Base-by-base conservation (phyloP, 2,329 filamentous ascomycete species). In the Aureobasidium subglaciale region DNA sequence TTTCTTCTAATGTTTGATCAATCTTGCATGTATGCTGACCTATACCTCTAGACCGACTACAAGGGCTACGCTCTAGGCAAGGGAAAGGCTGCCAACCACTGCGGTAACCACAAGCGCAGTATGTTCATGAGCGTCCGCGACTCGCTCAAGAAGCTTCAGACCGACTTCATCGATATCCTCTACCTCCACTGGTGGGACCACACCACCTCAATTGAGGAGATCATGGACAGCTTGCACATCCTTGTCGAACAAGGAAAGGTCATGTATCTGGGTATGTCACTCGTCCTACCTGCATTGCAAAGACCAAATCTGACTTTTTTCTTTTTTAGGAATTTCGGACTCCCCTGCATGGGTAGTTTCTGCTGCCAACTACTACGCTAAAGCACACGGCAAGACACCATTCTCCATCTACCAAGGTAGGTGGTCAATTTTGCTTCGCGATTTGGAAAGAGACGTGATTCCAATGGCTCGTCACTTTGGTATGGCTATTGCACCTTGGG, bases 81-180 rank as follows among this genome's bases (percentile, higher is more conserved):
- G 27, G 62, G 63, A 49, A 60, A 70, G 27, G 64, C 71, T 54
- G 61, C 63, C 32, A 79, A 79, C 61, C 76, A 68, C 54, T 65
- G 67, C 56, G 84, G 84, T 2, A 86, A 86, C 63, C 77, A 79
- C 16, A 73, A 79, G 38, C 88, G 87, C 70, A 82, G 77, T 56
- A 65, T 88, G 35, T 75, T 77, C 40, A 50, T 71, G 38, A 70
- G 68, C 22, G 59, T 75, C 6, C 68, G 70, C 25, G 68, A 67
- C 6, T 70, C 67, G 9, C 59, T 75, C 27, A 71, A 69, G 63
- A 74, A 61, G 58, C 55, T 61, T 8, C 55, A 59, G 38, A 61
- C 60, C 8, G 57, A 60, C 59, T 61, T 60, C 24, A 54, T 61
- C 22, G 60, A 61, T 18, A 37, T 61, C n/a, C 56, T 61, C 8